Evolutionary conservation across 108 stramenopile genomes (phyloP).

Genomic region (Ochromonas danica): DNA sequence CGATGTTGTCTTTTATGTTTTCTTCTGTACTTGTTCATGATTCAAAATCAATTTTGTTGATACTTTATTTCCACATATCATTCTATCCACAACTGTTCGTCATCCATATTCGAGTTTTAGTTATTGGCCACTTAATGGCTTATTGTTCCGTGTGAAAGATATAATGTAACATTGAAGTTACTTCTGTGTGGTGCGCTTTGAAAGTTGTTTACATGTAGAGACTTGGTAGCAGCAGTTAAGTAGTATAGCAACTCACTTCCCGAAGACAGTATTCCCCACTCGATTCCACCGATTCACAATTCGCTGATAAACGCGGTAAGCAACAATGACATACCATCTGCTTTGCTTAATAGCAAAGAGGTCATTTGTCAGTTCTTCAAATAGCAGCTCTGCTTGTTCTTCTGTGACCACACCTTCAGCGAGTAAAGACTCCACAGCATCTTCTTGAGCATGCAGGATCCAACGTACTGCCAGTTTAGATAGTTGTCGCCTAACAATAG

Average conservation of each 20-base stretch:
- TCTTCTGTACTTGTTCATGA: slow-evolving; percentile 16
- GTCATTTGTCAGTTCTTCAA: no score
- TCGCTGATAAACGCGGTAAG: no score
- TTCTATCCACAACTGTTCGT: slow-evolving; percentile 15
- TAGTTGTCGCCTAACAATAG: background rate
- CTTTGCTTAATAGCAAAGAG: no score
- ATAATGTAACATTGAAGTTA: slow-evolving; percentile 17
- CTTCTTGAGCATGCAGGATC: slow-evolving; percentile 1
- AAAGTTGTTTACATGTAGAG: slow-evolving; percentile 17
- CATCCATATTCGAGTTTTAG: slow-evolving; percentile 16
- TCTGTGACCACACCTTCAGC: background rate
- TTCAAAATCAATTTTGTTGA: slow-evolving; percentile 17
- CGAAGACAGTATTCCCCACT: no score
- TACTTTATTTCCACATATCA: slow-evolving; percentile 17
- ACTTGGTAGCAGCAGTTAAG: no score
- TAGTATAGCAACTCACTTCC: no score
- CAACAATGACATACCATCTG: no score
- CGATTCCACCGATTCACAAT: no score
- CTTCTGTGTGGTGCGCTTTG: slow-evolving; percentile 13
- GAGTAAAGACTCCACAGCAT: background rate
- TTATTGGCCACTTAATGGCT: slow-evolving; percentile 15
- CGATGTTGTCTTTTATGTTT: slow-evolving; percentile 17
- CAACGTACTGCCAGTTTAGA: background rate
- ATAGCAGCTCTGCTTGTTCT: background rate
- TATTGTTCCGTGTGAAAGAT: slow-evolving; percentile 16